Evolutionary conservation across 441 rosid genomes (phyloP), one percentile per base, ranked within the genome.

Genomic region (Croton laevigatus): DNA sequence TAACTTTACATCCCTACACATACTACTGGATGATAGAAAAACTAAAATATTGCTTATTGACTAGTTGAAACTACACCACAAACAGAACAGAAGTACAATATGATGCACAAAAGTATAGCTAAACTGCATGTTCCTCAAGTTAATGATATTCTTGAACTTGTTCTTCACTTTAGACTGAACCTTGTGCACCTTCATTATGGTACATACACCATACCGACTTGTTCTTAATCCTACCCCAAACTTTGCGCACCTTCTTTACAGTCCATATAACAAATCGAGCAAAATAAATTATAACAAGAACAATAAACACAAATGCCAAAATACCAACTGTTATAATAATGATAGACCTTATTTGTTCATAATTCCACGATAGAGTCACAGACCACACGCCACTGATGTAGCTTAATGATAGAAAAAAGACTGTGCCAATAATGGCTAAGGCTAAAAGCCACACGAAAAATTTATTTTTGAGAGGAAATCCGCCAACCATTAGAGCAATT

Each of bases 401-500:
- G 13, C 14, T 37, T 16, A 23, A 0, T 8, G 36, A 16, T 27
- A 69, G 4, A 17, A 8, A 44, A 1, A 4, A 0, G 0, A 69
- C 0, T 3, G 71, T 42, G 19, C 27, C 7, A 8, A 5, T 0
- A 27, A 68, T 22, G 54, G n/a, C 51, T 6, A 4, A 11, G 3
- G 55, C 16, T 1, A 60, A 14, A 12, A 70, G 36, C 38, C 27
- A 59, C 6, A 40, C 17, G 17, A 27, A 11, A 4, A 63, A 12
- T 32, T 54, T 71, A 8, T 71, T 53, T 8, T 11, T 20, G 1
- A 71, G 54, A 40, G 68, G 68, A 46, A 62, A 71, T 51, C 69
- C 74, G 12, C 52, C 62, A 3, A 63, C n/a, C 0, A 71, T n/a
- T 40, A 71, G 12, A 27, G 17, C 4, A 1, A 71, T 54, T 5